A percentile compares a stretch with the other conserved stretches of the same genome.
Evolutionary conservation across 2,329 filamentous ascomycete species (phyloP).

Genomic region (Dothideomycetidae sp.): DNA sequence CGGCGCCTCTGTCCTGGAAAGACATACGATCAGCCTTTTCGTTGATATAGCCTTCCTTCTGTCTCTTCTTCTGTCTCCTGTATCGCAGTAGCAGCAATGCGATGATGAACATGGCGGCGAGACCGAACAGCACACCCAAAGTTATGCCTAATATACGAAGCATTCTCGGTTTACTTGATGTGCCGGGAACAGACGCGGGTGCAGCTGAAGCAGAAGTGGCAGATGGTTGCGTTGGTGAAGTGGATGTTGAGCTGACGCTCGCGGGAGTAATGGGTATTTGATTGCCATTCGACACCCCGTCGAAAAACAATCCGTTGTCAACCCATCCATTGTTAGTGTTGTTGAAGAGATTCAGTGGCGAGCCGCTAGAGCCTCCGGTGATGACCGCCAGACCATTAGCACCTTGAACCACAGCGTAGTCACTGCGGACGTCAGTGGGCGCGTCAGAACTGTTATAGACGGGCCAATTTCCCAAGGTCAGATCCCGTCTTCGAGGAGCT

Average conservation of each 20-base stretch:
- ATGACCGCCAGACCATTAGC: constrained; percentile 56
- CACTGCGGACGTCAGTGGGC: constrained; percentile 48
- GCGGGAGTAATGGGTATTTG: constrained; percentile 15
- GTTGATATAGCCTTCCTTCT: constrained; percentile 29
- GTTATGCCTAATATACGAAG: constrained; percentile 62
- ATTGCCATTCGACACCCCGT: constrained; percentile 21
- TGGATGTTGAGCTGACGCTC: constrained; percentile 16
- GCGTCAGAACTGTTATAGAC: constrained; percentile 63
- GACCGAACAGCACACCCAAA: constrained; percentile 64
- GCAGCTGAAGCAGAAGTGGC: constrained; percentile 20
- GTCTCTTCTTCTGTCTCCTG: constrained; percentile 43
- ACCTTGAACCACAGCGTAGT: constrained; percentile 58
- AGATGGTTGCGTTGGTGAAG: constrained; percentile 23
- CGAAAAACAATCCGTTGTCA: constrained; percentile 52
- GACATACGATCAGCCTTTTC: constrained; percentile 34
- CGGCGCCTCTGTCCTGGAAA: constrained; percentile 37
- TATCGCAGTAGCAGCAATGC: constrained; percentile 55
- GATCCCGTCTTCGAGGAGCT: constrained; percentile 34
- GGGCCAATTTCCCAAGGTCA: constrained; percentile 56
- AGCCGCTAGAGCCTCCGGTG: constrained; percentile 55
- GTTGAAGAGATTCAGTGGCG: constrained; percentile 65
- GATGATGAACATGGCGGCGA: constrained; percentile 54
- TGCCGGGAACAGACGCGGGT: constrained; percentile 21
- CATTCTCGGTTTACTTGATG: constrained; percentile 30
- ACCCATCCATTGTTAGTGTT: constrained; percentile 63